These are phyloP conservation scores for Stylonectria norvegica DNA, from an alignment of 2,329 filamentous ascomycete species.

Conservation along the genomic window DNA sequence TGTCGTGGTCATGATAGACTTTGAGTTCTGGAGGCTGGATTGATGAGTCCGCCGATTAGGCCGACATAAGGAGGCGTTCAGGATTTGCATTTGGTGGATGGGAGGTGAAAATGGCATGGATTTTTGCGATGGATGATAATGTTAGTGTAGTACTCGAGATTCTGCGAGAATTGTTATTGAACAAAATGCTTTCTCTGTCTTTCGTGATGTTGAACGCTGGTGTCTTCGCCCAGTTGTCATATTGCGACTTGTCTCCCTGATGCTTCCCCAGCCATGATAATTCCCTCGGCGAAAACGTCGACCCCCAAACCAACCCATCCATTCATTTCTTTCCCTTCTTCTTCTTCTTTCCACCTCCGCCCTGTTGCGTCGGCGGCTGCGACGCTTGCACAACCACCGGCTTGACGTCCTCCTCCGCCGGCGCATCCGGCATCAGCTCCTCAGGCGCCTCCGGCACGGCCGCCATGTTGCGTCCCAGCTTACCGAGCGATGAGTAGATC, in stretches of 20 bases:
- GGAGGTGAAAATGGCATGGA: slow-evolving; percentile 4
- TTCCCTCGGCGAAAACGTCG: too few species aligned
- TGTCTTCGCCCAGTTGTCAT: not conserved
- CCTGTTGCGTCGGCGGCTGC: slow-evolving; percentile 25
- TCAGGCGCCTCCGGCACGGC: slow-evolving; percentile 47
- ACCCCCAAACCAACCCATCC: too few species aligned
- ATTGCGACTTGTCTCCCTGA: too few species aligned
- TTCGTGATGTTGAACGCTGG: slow-evolving; percentile 13
- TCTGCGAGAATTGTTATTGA: slow-evolving; percentile 15
- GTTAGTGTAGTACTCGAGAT: slow-evolving; percentile 21
- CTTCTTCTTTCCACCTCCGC: slow-evolving; percentile 59
- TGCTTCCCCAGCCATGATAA: too few species aligned
- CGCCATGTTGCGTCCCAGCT: slow-evolving; percentile 67
- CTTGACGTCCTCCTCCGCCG: slow-evolving; percentile 31
- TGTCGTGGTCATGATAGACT: slow-evolving; percentile 12
- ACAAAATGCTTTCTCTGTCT: not conserved
- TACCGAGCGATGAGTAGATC: slow-evolving; percentile 67
- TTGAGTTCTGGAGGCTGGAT: slow-evolving; percentile 20
- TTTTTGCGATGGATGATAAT: slow-evolving; percentile 26
- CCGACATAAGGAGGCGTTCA: not conserved
- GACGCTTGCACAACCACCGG: slow-evolving; percentile 25
- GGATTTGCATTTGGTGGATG: not conserved
- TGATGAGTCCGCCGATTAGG: slow-evolving; percentile 9
- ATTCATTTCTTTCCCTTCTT: slow-evolving; percentile 67
- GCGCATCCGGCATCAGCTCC: slow-evolving; percentile 42